These are phyloP conservation scores for Piper longum DNA, from an alignment of 164 flowering plant genomes.

Conservation along the genomic window DNA sequence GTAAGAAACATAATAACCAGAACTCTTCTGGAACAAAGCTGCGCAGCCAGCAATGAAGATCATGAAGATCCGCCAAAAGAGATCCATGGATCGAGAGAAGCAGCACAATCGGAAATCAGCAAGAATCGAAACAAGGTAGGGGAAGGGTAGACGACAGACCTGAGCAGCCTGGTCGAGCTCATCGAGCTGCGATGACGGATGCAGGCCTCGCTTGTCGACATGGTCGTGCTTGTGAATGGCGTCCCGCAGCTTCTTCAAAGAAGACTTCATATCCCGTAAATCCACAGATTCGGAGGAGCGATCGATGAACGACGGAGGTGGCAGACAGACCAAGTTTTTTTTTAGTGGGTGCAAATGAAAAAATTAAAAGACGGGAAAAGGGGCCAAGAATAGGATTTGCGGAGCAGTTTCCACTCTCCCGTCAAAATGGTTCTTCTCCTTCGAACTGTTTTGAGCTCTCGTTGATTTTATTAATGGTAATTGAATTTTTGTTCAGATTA, in stretches of 20 bases:
- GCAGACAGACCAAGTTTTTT: no score
- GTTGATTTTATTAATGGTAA: no score
- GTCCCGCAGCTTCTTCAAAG: conserved; percentile 49
- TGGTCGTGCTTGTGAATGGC: conserved; percentile 34
- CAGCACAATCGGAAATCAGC: background rate
- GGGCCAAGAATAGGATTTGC: no score
- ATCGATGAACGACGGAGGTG: no score
- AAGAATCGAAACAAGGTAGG: background rate
- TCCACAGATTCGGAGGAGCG: no score
- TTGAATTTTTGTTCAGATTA: no score
- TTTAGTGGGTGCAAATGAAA: no score
- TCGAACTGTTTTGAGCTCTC: no score
- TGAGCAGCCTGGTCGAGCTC: conserved; percentile 71
- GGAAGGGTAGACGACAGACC: conserved; percentile 22
- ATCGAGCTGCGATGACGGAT: conserved; percentile 38
- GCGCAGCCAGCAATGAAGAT: background rate
- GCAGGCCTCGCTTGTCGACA: conserved; percentile 38
- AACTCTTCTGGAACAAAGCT: background rate
- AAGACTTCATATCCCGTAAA: conserved; percentile 47
- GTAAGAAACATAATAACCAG: background rate
- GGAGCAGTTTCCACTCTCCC: no score
- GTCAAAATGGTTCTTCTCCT: no score
- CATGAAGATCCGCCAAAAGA: no score
- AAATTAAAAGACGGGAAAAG: no score
- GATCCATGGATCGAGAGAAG: background rate